phyloP scores from a whole-genome alignment of 179 eudicot species.

The Nepenthes alata region DNA sequence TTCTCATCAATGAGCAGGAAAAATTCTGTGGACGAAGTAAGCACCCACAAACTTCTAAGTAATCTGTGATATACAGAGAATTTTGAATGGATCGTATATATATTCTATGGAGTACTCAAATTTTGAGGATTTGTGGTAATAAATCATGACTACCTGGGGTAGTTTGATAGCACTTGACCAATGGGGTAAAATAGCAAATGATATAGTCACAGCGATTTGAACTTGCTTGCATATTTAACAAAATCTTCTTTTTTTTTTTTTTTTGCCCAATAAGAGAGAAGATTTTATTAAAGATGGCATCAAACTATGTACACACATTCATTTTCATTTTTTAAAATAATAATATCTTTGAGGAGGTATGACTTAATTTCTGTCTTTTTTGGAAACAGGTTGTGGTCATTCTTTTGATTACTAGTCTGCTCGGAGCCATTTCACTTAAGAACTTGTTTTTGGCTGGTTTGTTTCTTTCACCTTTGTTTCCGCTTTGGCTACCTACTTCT shows the following conservation, averaged over 20 bases:
- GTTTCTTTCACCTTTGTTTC: slow-evolving; percentile 10
- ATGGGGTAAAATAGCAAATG: background rate
- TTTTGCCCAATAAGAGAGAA: no score
- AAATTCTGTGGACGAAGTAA: no score
- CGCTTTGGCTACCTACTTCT: background rate
- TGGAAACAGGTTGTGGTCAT: slow-evolving; percentile 45
- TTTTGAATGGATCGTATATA: no score
- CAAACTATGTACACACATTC: background rate
- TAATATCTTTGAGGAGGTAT: background rate
- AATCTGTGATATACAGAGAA: no score
- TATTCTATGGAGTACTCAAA: no score
- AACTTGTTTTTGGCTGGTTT: slow-evolving; percentile 48
- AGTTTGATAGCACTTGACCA: background rate
- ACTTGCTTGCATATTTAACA: background rate
- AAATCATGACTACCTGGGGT: no score
- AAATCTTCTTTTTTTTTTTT: no score
- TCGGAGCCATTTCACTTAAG: slow-evolving; percentile 51
- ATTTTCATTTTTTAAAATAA: background rate
- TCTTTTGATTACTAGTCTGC: slow-evolving; percentile 38
- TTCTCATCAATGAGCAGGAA: no score
- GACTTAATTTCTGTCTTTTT: slow-evolving; percentile 2
- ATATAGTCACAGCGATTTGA: background rate
- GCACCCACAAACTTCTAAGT: no score
- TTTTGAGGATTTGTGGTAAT: no score
- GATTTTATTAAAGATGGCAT: no score